Evolutionary conservation across 106 monocot genomes (phyloP), one percentile per base, ranked within the genome.

Genomic region (Acanthochlamys bracteata): DNA sequence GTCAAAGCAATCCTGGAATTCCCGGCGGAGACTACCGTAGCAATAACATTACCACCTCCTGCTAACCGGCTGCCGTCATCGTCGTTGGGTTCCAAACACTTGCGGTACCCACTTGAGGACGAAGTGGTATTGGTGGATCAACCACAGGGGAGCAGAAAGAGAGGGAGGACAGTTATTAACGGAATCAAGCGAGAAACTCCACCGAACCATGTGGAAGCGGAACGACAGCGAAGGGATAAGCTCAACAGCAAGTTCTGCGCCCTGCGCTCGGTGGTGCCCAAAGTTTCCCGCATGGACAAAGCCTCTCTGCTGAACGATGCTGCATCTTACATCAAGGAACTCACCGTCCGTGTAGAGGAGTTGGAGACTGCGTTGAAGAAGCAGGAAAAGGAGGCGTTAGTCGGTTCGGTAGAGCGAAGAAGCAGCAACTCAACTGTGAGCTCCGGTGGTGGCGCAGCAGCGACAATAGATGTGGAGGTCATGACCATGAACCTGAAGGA

Each of bases 281-380:
- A 83, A 65, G 86, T 91, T 20, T 81, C 91, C 11, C 66, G 83
- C 17, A 83, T 91, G 86, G 85, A 90, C 82, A 90, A 90, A 80
- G 90, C 90, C 14, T 90, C 55, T 7, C 55, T 85, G 41, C 73
- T 91, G 10, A 74, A 78, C 7, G 86, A 91, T 59, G 86, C 85
- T 52, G 86, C 83, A 20, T 55, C 75, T 15, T 86, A 86, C 86
- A 91, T 91, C 72, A 74, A 78, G 39, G 80, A 91, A 69, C 78
- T 91, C 21, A 42, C 64, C 24, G 60, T 65, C 55, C 73, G 63
- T 62, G 67, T 91, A 10, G 86, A 73, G 7, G 61, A 71, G 58
- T 78, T 91, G 8, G 76, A 91, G 71, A 57, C 71, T 23, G 68
- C 74, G 16, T 45, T 51, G 24, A 78, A 72, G 66, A 43, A 42